Percentiles rank a stretch among this genome's conserved stretches.
Evolutionary conservation across 306 rosid genomes (phyloP).

Genomic region (Quercus dentata): DNA sequence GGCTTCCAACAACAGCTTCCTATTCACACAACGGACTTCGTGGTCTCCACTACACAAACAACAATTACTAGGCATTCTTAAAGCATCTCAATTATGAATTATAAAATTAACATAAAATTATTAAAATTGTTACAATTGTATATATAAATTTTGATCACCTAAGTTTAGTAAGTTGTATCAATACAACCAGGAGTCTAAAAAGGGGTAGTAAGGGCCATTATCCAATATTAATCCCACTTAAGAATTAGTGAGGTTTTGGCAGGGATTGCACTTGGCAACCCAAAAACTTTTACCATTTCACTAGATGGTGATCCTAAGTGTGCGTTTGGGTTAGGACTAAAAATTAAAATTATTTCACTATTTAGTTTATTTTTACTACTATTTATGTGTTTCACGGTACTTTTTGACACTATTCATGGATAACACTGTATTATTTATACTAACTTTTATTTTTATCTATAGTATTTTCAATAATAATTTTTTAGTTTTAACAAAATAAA

Average conservation of each 20-base stretch:
- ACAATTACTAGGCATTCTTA: neutral
- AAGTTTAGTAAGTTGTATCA: neutral
- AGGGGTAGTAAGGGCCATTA: too few relatives aligned
- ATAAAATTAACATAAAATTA: neutral
- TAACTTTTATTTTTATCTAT: too few relatives aligned
- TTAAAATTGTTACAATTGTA: neutral
- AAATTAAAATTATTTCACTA: too few relatives aligned
- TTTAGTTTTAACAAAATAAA: too few relatives aligned
- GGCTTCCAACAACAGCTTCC: constrained; percentile 51
- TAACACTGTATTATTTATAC: rapidly evolving
- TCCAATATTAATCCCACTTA: too few relatives aligned
- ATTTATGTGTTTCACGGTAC: rapidly evolving
- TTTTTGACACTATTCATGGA: rapidly evolving
- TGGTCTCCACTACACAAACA: constrained; percentile 18
- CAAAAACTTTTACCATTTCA: too few relatives aligned
- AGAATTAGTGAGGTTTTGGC: too few relatives aligned
- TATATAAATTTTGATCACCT: neutral
- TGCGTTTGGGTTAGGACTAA: too few relatives aligned
- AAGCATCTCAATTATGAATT: neutral
- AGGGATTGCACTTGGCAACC: too few relatives aligned
- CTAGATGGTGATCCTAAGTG: too few relatives aligned
- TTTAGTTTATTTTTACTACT: rapidly evolving
- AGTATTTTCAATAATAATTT: rapidly evolving
- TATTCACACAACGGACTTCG: constrained; percentile 56
- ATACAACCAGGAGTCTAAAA: neutral